A percentile compares a stretch with the other conserved stretches of the same genome.
phyloP scores from a whole-genome alignment of 2,329 filamentous ascomycete genomes.

The Pseudogymnoascus sp. region DNA sequence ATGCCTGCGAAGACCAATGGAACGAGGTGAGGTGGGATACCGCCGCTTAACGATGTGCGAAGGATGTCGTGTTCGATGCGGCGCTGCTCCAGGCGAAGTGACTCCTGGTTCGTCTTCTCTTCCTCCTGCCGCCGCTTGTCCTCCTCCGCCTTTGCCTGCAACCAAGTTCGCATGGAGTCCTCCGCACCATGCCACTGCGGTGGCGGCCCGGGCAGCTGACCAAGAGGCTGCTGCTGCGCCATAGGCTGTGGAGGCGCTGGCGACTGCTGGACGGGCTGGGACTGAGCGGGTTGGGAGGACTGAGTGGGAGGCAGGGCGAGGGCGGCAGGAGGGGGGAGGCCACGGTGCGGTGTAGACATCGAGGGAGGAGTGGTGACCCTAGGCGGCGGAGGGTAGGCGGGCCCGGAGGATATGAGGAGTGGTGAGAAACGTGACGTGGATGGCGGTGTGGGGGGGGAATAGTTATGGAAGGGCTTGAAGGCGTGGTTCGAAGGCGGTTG shows the following conservation, averaged over 20 bases:
- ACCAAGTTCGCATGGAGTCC: conserved; percentile 64
- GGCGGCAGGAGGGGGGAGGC: conserved; percentile 59
- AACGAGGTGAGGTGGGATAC: conserved; percentile 66
- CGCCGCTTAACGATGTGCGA: conserved; percentile 56
- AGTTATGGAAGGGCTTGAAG: conserved; percentile 40
- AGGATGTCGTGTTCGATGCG: conserved; percentile 67
- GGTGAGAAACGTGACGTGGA: conserved; percentile 34
- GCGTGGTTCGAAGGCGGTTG: conserved; percentile 39
- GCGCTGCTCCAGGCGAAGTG: conserved; percentile 60
- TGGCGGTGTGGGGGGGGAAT: conserved; percentile 33
- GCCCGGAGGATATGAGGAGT: conserved; percentile 28
- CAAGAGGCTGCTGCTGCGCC: conserved; percentile 36
- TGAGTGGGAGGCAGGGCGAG: conserved; percentile 59
- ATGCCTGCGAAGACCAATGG: conserved; percentile 69
- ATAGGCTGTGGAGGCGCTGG: conserved; percentile 19
- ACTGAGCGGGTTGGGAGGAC: conserved; percentile 56
- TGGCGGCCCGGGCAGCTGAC: conserved; percentile 54
- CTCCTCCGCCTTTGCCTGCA: conserved; percentile 64
- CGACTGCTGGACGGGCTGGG: conserved; percentile 28
- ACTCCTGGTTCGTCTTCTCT: conserved; percentile 56
- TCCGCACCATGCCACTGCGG: conserved; percentile 60
- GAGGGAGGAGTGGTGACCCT: conserved; percentile 42
- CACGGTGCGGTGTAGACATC: conserved; percentile 64
- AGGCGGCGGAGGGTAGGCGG: conserved; percentile 26
- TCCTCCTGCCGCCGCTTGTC: conserved; percentile 67